These are phyloP conservation scores for Podospora pseudocomata DNA, from an alignment of 495 filamentous ascomycete species.

Conservation along the genomic window DNA sequence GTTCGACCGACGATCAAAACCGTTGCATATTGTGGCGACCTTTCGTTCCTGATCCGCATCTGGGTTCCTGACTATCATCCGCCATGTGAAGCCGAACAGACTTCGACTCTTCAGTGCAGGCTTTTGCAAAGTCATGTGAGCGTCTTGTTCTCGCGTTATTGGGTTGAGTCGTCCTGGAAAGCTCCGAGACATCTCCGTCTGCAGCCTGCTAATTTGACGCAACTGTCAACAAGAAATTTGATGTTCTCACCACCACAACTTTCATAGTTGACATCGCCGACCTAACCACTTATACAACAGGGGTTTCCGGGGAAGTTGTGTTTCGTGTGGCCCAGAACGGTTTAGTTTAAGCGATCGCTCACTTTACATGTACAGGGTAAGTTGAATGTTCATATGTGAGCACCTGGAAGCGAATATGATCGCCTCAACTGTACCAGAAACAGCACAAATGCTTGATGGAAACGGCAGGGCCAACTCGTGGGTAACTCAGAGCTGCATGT, in stretches of 20 bases:
- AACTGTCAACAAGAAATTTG: not conserved
- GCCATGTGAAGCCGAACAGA: slow-evolving; percentile 2
- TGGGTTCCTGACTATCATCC: slow-evolving; percentile 14
- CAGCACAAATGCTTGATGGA: not conserved
- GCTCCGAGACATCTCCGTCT: slow-evolving; percentile 18
- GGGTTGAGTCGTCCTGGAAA: slow-evolving; percentile 7
- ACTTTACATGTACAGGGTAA: not conserved
- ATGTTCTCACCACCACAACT: not conserved
- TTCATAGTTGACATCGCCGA: slow-evolving; percentile 16
- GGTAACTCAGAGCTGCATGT: not conserved
- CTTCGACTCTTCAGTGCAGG: not conserved
- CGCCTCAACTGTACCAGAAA: not conserved
- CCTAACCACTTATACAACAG: slow-evolving; percentile 10
- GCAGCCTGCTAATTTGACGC: not conserved
- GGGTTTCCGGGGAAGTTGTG: slow-evolving; percentile 8
- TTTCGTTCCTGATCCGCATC: slow-evolving; percentile 15
- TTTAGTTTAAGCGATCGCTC: slow-evolving; percentile 10
- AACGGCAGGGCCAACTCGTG: not conserved
- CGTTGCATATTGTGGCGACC: not conserved
- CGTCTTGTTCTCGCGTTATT: not conserved
- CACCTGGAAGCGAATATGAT: slow-evolving; percentile 11
- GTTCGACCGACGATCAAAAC: slow-evolving; percentile 4
- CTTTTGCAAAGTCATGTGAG: not conserved
- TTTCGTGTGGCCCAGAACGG: slow-evolving; percentile 10
- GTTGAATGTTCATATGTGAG: not conserved